Conservation (phyloP, 2,329 filamentous ascomycete genomes). For the Pseudogymnoascus sp. region DNA sequence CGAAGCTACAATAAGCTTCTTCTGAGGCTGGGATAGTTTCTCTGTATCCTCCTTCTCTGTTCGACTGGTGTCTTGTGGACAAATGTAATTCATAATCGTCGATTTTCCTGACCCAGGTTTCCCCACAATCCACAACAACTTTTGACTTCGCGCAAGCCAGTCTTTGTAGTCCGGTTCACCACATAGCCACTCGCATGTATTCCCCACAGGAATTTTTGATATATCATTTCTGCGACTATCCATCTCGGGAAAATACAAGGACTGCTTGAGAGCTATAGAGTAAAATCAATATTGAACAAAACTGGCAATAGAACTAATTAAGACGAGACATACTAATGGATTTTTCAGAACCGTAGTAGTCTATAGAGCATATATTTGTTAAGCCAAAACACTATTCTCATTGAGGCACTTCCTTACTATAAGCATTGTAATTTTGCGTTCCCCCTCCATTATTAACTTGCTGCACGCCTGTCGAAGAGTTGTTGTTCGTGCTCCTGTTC, state of each 20-base stretch:
- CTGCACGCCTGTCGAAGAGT: too few relatives aligned
- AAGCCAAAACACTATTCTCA: neutral
- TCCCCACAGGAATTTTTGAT: conserved; percentile 1
- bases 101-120: conserved; percentile 17
- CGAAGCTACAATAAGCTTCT: too few relatives aligned
- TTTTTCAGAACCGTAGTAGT: neutral
- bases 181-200: conserved; percentile 16
- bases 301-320: too few relatives aligned
- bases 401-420: neutral
- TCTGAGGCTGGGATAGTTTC: too few relatives aligned
- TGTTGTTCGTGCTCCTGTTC: too few relatives aligned
- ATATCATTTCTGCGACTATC: neutral
- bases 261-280: neutral
- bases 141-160: conserved; percentile 14
- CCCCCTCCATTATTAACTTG: too few relatives aligned
- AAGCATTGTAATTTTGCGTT: too few relatives aligned
- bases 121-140: conserved; percentile 18
- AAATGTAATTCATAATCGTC: conserved; percentile 20
- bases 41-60: too few relatives aligned
- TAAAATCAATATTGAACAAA: neutral
- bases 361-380: neutral
- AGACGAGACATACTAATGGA: neutral
- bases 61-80: too few relatives aligned
- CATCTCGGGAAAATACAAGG: neutral
- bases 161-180: conserved; percentile 5